Evolutionary conservation across 1,139 yeast genomes (phyloP), one percentile per base, ranked within the genome.

Genomic region (Pichia sp.): DNA sequence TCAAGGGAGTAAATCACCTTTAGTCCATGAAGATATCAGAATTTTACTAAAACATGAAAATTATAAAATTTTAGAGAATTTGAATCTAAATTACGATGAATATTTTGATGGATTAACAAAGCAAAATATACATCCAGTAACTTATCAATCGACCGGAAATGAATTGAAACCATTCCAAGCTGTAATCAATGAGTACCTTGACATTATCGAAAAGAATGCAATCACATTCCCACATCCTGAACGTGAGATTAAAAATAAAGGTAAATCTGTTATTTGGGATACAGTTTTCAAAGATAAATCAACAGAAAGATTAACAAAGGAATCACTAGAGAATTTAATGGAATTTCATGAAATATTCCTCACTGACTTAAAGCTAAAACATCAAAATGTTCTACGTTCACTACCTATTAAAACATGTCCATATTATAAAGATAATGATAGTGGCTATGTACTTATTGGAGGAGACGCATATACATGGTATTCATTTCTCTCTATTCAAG

Each of bases 401-500:
- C 45, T 60, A 22, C 62, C 63, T 4, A 35, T 34, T 3, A 42
- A 42, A 26, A 23, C 15, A 36, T 53, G 54, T 6, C 29, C 46
- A 3, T 48, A 48, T 24, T 80, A 48, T 27, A 24, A 46, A 7
- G 80, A 78, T 5, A 23, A 36, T n/a, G 71, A 77, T 46, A 30
- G 34, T 30, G 86, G 87, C 24, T 77, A 80, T 39, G 83, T 80
- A 8, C 74, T 78, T 56, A 71, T 81, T 46, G 87, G 85, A 24
- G 86, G 85, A 45, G 83, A 77, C 18, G 67, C 67, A 44, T 78
- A 72, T 57, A 69, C 80, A 51, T 77, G 81, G 63, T 67, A 77
- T 43, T 74, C 79, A 2, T 63, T 77, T 24, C 60, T 77, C 7
- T 70, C 82, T 7, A 71, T 82, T 42, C 73, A 74, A 56, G 66